Evolutionary conservation across 2,329 filamentous ascomycete genomes (phyloP).

Genomic region (Clarireedia homoeocarpa): DNA sequence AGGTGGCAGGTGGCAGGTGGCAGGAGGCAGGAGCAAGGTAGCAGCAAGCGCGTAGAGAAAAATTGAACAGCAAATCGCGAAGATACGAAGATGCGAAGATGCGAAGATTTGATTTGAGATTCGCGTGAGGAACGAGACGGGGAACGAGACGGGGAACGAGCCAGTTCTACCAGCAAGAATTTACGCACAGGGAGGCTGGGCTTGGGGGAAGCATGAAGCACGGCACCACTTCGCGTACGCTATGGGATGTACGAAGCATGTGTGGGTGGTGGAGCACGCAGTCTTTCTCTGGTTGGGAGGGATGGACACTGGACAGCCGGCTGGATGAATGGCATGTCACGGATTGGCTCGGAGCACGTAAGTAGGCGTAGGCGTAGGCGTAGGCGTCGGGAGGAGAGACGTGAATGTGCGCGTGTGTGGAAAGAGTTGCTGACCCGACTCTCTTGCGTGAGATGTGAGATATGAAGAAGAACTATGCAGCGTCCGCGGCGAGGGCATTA

Average conservation of each 20-base stretch:
- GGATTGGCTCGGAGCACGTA: no score
- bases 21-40: background rate
- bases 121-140: background rate
- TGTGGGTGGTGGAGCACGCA: background rate
- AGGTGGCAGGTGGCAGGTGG: no score
- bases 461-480: no score
- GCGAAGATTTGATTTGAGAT: background rate
- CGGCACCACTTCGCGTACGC: background rate
- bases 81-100: background rate
- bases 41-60: background rate
- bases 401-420: no score
- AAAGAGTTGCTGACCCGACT: no score
- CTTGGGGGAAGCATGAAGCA: no score
- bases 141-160: no score
- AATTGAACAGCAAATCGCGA: background rate
- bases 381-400: no score
- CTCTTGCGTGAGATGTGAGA: background rate
- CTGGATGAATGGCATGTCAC: no score
- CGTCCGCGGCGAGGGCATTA: no score
- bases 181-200: background rate
- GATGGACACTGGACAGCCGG: background rate
- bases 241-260: background rate
- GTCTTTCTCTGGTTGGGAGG: background rate
- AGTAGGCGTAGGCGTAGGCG: no score
- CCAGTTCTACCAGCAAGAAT: no score